phyloP scores from a whole-genome alignment of 179 eudicot species.

The Nepenthes alata region DNA sequence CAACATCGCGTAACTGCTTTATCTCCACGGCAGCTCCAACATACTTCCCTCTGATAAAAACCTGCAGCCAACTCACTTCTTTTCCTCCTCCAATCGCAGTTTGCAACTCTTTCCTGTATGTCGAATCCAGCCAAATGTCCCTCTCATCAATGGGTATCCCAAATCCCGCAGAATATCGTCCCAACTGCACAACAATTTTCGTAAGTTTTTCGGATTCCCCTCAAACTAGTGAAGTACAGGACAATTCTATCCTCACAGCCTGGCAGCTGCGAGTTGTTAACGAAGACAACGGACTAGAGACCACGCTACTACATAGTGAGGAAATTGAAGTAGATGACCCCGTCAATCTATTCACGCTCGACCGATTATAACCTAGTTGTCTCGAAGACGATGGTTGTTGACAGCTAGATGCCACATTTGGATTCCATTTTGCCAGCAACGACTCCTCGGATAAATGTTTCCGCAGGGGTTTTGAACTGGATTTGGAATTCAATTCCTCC shows the following conservation, averaged over 20 bases:
- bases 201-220: slow-evolving; percentile 84
- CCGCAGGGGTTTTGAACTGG: slow-evolving; percentile 74
- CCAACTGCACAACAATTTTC: slow-evolving; percentile 80
- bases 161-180: slow-evolving; percentile 56
- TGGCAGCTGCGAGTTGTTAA: slow-evolving; percentile 8
- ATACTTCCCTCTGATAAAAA: slow-evolving; percentile 58
- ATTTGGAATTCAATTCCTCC: slow-evolving; percentile 10
- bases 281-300: slow-evolving; percentile 10
- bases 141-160: slow-evolving; percentile 69
- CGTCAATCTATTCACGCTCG: slow-evolving; percentile 9
- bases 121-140: slow-evolving; percentile 85
- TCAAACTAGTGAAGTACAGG: slow-evolving; percentile 68
- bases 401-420: slow-evolving; percentile 55
- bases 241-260: slow-evolving; percentile 57
- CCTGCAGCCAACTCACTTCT: slow-evolving; percentile 55
- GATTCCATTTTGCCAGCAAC: slow-evolving; percentile 63
- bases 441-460: slow-evolving; percentile 86
- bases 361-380: slow-evolving; percentile 18
- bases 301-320: slow-evolving; percentile 9
- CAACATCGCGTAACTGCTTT: slow-evolving; percentile 60
- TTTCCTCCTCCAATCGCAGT: slow-evolving; percentile 40
- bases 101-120: slow-evolving; percentile 59
- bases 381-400: slow-evolving; percentile 38
- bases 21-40: slow-evolving; percentile 82
- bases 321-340: slow-evolving; percentile 13